Evolutionary conservation across 1,284 basidiomycete genomes (phyloP).

Genomic region (Binderoboletus segoi): DNA sequence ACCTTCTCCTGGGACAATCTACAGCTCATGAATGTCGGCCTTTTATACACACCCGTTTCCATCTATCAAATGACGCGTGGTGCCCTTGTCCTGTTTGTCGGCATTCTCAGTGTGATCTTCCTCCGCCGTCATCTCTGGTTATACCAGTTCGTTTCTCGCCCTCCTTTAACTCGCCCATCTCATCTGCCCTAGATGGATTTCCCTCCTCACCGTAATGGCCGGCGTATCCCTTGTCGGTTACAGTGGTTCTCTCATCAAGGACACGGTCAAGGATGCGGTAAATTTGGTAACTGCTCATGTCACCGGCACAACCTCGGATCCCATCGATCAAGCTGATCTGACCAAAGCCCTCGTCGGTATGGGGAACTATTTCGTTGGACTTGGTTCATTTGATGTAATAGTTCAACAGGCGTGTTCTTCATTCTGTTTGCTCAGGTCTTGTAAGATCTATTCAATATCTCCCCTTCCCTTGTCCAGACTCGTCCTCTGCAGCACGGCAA

Average conservation of each 20-base stretch:
- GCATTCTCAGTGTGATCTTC: constrained; percentile 90
- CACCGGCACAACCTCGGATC: constrained; percentile 33
- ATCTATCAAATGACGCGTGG: constrained; percentile 99
- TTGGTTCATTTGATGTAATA: constrained; percentile 2
- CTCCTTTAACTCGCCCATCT: constrained; percentile 1
- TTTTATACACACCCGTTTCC: constrained; percentile 94
- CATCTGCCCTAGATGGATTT: constrained; percentile 72
- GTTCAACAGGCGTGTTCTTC: constrained; percentile 75
- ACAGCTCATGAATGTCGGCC: constrained; percentile 92
- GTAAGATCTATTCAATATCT: constrained; percentile 50
- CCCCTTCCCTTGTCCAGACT: constrained; percentile 22
- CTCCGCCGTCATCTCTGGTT: constrained; percentile 79
- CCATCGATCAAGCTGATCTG: constrained; percentile 57
- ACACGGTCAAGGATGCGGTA: constrained; percentile 54
- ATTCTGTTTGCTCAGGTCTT: constrained; percentile 97
- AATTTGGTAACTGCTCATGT: constrained; percentile 28
- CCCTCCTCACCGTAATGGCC: constrained; percentile 86
- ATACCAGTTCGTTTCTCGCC: constrained; percentile 64
- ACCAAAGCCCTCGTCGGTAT: constrained; percentile 70
- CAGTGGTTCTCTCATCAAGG: constrained; percentile 86
- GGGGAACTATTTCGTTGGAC: constrained; percentile 23
- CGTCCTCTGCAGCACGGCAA: constrained; percentile 66
- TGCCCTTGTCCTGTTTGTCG: constrained; percentile 96
- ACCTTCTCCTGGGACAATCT: constrained; percentile 20
- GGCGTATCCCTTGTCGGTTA: constrained; percentile 93